phyloP scores from a whole-genome alignment of 441 rosid species.

The Rhodomyrtus psidioides region DNA sequence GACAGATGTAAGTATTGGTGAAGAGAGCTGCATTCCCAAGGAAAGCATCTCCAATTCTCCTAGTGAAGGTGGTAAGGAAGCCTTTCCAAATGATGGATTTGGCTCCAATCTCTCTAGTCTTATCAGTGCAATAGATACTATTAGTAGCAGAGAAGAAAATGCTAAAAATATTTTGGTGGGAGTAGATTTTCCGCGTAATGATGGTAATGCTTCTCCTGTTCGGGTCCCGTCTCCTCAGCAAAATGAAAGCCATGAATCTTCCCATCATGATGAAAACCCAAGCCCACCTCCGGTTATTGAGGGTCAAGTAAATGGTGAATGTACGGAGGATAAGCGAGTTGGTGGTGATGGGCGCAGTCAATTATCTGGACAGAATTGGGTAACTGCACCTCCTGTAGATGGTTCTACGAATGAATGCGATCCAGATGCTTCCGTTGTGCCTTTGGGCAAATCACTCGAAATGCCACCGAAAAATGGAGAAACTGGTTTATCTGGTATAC shows the following conservation, averaged over 20 bases:
- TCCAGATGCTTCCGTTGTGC: constrained; percentile 27
- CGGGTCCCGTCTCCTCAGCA: constrained; percentile 14
- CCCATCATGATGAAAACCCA: constrained; percentile 15
- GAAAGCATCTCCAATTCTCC: constrained; percentile 30
- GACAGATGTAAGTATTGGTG: constrained; percentile 29
- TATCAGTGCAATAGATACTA: constrained; percentile 23
- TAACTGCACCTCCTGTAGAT: constrained; percentile 29
- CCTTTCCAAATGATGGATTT: constrained; percentile 8
- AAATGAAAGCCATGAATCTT: constrained; percentile 28
- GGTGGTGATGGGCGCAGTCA: constrained; percentile 33
- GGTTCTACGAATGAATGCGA: constrained; percentile 43
- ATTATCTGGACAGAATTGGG: constrained; percentile 57
- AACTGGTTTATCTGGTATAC: constrained; percentile 45
- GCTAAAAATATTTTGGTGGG: constrained; percentile 17
- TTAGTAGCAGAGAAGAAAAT: constrained; percentile 23
- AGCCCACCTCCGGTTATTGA: constrained; percentile 18
- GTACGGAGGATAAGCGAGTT: constrained; percentile 25
- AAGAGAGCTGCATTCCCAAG: constrained; percentile 31
- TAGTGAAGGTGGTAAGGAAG: constrained; percentile 23
- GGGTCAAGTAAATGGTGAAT: constrained; percentile 20
- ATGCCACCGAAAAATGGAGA: constrained; percentile 32
- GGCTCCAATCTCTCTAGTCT: constrained; percentile 26
- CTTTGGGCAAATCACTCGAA: constrained; percentile 30
- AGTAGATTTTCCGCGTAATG: constrained; percentile 22
- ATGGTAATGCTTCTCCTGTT: constrained; percentile 24